These are phyloP conservation scores for Podaxis sp. DNA, from an alignment of 768 basidiomycete genomes.

Conservation along the genomic window DNA sequence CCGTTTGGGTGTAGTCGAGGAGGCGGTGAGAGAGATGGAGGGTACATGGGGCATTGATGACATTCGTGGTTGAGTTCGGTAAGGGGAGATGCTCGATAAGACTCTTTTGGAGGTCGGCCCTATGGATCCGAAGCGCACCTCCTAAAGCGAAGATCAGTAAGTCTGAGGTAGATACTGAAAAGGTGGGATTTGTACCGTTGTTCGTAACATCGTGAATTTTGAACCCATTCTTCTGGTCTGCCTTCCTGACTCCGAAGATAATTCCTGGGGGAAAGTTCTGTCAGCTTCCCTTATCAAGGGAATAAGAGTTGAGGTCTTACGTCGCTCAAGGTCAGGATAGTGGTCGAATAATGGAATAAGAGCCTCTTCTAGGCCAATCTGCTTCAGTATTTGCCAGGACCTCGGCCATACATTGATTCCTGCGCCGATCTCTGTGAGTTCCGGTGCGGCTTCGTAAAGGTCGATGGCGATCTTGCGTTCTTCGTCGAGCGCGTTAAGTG, in stretches of 20 bases:
- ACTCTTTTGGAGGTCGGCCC: conserved; percentile 44
- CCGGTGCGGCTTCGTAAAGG: conserved; percentile 40
- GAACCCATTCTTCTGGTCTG: conserved; percentile 32
- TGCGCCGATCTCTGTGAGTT: conserved; percentile 42
- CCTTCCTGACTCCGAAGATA: conserved; percentile 26
- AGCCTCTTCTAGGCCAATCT: conserved; percentile 15
- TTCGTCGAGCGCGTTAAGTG: conserved; percentile 25
- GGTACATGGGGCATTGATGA: conserved; percentile 7
- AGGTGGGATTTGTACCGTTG: conserved; percentile 20
- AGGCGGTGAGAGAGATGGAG: conserved; percentile 42
- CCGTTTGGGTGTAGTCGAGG: conserved; percentile 27
- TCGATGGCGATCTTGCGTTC: conserved; percentile 29
- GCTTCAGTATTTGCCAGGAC: conserved; percentile 17
- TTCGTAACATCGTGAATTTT: conserved; percentile 25
- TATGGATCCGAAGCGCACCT: conserved; percentile 32
- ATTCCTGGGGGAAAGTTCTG: neutral
- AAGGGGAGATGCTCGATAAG: conserved; percentile 38
- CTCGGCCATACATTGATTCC: conserved; percentile 39
- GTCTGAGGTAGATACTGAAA: neutral
- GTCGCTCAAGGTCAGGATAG: conserved; percentile 14
- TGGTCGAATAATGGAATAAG: conserved; percentile 16
- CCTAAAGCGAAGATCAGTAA: conserved; percentile 17
- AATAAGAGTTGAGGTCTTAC: conserved; percentile 1
- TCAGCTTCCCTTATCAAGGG: neutral
- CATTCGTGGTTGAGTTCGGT: neutral